phyloP scores from a whole-genome alignment of 495 filamentous ascomycete genomes.

The Schizothecium vesticola region DNA sequence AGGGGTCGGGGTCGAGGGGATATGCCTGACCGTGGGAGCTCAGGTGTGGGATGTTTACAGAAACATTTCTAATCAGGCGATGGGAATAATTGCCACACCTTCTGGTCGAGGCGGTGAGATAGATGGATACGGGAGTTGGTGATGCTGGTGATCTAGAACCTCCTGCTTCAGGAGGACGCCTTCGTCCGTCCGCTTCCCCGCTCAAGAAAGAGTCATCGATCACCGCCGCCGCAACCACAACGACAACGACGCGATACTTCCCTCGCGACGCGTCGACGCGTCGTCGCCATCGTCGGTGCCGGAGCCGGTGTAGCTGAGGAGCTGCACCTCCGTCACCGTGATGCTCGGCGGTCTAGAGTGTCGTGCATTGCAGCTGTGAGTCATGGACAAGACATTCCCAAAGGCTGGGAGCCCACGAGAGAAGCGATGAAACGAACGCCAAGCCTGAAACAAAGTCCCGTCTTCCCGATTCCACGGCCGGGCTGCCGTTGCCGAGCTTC shows the following conservation, averaged over 20 bases:
- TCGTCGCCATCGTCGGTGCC: not conserved
- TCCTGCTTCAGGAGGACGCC: not conserved
- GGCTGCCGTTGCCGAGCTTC: not conserved
- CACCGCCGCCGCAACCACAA: not conserved
- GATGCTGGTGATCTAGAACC: not conserved
- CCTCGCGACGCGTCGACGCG: not conserved
- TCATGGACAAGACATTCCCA: not conserved
- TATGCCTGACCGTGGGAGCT: not conserved
- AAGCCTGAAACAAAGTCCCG: constrained; percentile 10
- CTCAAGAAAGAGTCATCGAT: not conserved
- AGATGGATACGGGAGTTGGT: not conserved
- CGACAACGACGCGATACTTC: not conserved
- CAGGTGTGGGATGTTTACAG: not conserved
- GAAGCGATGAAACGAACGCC: constrained; percentile 9
- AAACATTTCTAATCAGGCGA: not conserved
- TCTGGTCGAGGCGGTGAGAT: not conserved
- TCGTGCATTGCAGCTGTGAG: constrained; percentile 1
- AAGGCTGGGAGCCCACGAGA: not conserved
- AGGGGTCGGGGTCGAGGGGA: not conserved
- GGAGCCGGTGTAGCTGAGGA: not conserved
- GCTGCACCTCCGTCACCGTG: constrained; percentile 1
- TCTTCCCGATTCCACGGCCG: not conserved
- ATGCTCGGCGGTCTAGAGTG: not conserved
- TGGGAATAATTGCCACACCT: not conserved
- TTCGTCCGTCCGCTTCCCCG: not conserved